Base-by-base conservation (phyloP, 2,329 filamentous ascomycete species). In the Seiridium unicorne region DNA sequence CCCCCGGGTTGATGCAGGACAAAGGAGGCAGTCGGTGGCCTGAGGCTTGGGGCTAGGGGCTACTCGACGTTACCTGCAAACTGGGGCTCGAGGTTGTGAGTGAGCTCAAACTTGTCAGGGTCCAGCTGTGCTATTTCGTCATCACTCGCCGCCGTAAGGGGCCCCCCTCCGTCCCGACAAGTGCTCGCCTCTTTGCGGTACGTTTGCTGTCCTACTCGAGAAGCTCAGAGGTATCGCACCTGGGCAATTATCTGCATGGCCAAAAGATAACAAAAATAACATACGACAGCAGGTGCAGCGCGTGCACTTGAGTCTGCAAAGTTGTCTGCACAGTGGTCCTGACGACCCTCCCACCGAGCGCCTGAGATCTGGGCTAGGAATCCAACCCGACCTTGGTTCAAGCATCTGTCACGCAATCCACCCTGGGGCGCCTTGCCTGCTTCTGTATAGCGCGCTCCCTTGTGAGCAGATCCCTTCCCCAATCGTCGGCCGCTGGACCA, bases 41-140 rank as follows among this genome's bases (percentile, higher is more conserved):
- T 26, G 18, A 26, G 18, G 18, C 18, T 26, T 26, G 18, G 18
- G 18, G 18, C 18, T 26, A 1, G 18, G 18, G 18, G 18, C 18
- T 26, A 26, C 18, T 26, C 18, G 18, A 26, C 18, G 18, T 9
- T 26, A 32, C 18, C 34, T 38, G 49, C 8, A 10, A 35, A 51
- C 13, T 44, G 53, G 18, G 35, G 13, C 46, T 31, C 8, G 8
- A 3, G 26, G 13, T n/a, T 34, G 8, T 5, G n/a, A 26, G 53
- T 44, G 36, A 5, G 26, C 18, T 44, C 55, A 32, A 13, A 26
- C 9, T 46, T 31, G n/a, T 42, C 44, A 58, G 55, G 49, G 57
- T 59, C 49, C 57, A 59, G 42, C 48, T 59, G 57, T 59, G 36
- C 48, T n/a, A 59, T 59, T 53, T 59, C 57, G 57, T 59, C 57